phyloP scores from a whole-genome alignment of 305 asterid genomes.

The Withania somnifera region DNA sequence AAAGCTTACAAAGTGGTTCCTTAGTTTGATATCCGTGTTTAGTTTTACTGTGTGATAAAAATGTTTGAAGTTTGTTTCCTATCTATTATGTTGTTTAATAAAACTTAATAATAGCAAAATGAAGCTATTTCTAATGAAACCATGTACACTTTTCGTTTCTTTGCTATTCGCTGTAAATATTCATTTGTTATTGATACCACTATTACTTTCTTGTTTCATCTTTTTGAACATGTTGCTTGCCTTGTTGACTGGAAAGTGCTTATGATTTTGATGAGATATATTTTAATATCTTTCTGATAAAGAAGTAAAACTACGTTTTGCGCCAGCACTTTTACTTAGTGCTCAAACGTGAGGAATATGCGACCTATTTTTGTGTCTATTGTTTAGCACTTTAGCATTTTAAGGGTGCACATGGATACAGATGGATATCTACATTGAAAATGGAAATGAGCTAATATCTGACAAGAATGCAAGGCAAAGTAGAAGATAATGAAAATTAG shows the following conservation, averaged over 20 bases:
- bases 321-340: background rate
- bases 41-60: background rate
- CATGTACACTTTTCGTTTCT: background rate
- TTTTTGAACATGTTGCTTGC: background rate
- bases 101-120: background rate
- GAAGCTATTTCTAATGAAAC: background rate
- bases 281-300: background rate
- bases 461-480: background rate
- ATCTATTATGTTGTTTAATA: background rate
- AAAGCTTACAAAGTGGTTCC: conserved; percentile 52
- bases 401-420: background rate
- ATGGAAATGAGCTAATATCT: background rate
- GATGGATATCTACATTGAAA: background rate
- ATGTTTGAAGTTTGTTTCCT: background rate
- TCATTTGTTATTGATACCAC: background rate
- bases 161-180: background rate
- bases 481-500: background rate
- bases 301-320: background rate
- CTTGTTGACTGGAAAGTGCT: background rate
- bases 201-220: background rate
- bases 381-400: background rate
- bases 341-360: background rate
- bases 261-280: background rate
- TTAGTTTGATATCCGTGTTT: conserved; percentile 2
- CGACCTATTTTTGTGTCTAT: background rate